Evolutionary conservation across 2,329 filamentous ascomycete genomes (phyloP).

Genomic region (Fusarium cyanostomum): DNA sequence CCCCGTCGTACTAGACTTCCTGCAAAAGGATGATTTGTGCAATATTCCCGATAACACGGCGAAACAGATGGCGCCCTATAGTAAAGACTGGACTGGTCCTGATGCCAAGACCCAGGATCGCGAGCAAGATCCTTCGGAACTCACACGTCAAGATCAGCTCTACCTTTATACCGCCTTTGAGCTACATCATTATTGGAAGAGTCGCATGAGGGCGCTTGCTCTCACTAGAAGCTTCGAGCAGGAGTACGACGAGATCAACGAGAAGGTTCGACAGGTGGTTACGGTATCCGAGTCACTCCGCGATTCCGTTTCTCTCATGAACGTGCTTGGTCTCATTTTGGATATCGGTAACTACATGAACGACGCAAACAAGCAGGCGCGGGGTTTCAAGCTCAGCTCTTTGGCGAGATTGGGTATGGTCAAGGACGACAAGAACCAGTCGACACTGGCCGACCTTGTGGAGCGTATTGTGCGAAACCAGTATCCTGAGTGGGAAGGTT

Average conservation of each 20-base stretch:
- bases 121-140: slow-evolving; percentile 86
- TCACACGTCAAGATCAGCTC: slow-evolving; percentile 95
- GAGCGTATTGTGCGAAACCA: slow-evolving; percentile 96
- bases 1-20: slow-evolving; percentile 92
- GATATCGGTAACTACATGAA: slow-evolving; percentile 99
- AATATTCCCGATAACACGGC: slow-evolving; percentile 89
- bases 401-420: slow-evolving; percentile 94
- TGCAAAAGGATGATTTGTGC: slow-evolving; percentile 92
- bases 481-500: slow-evolving; percentile 94
- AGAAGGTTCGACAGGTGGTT: slow-evolving; percentile 87
- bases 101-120: slow-evolving; percentile 80
- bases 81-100: slow-evolving; percentile 94
- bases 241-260: slow-evolving; percentile 92
- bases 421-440: slow-evolving; percentile 99
- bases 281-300: slow-evolving; percentile 87
- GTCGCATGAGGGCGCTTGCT: slow-evolving; percentile 88
- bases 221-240: slow-evolving; percentile 84
- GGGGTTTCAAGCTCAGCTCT: slow-evolving; percentile 96
- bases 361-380: slow-evolving; percentile 97
- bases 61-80: slow-evolving; percentile 94
- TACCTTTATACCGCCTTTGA: slow-evolving; percentile 94
- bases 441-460: slow-evolving; percentile 92
- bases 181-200: slow-evolving; percentile 98
- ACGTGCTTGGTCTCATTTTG: slow-evolving; percentile 92
- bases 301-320: slow-evolving; percentile 93